Evolutionary conservation across 1,139 yeast species (phyloP), one percentile per base, ranked within the genome.

Genomic region (Geotrichum histeridarum): DNA sequence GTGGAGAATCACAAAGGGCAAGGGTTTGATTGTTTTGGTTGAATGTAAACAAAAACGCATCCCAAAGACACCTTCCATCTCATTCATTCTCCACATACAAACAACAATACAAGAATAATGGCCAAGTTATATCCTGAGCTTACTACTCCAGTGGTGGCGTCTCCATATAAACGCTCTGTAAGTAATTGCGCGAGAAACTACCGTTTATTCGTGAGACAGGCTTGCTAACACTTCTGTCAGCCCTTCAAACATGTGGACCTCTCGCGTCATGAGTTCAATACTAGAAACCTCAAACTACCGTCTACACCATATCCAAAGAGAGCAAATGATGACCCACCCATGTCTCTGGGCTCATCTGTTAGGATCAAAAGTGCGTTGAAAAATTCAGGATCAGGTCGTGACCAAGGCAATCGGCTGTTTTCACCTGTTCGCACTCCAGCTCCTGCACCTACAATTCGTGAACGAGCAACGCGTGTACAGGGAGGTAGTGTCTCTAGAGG

Each of bases 121-220:
- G 45, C 47, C 8, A 35, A 43, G 17, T 36, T 48, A 12, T 48
- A 48, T 31, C 51, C 51, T 7, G 51, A 48, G 42, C 14, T 48
- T 5, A 18, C 48, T 8, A 36, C 38, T 14, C 44, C 49, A 36
- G 43, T 32, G 30, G 43, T 31, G 22, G 18, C 35, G 12, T 50
- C 53, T n/a, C 43, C 53, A 11, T 50, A 44, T 44, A 50, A 45
- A 37, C 53, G 53, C 7, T 50, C 53, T 8, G 53, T 50, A 44
- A 43, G 53, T 37, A 7, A 31, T 33, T 44, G 36, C 22, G 9
- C 6, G 11, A 2, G 4, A 14, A 8, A 8, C 46, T n/a, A 27
- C 9, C 12, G 43, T 17, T 22, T 8, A 2, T n/a, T 17, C 31
- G 11, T 8, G 43, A 17, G 31, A 39, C 12, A 9, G 27, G 2